Base-by-base conservation (phyloP, 1,284 basidiomycete genomes). In the Rhodotorula sp. region DNA sequence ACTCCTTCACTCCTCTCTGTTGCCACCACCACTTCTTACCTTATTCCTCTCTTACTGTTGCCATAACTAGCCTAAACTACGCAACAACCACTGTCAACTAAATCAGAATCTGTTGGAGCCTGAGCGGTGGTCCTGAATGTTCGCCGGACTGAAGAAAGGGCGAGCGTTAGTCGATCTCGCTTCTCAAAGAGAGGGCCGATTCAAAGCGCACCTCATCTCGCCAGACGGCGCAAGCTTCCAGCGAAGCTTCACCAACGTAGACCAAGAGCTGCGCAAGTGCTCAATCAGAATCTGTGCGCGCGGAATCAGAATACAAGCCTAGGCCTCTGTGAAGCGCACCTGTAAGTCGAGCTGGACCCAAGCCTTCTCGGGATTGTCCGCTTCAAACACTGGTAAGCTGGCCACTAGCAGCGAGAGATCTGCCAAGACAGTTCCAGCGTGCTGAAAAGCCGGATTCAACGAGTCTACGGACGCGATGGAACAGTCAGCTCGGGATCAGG, bases 321-420 rank as follows among this genome's bases (percentile, higher is more conserved):
- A 16, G 26, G 16, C 43, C 2, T 7, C 0, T 23, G 23, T 18
- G 7, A 26, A 15, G 16, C 46, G 57, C 62, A 64, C 62, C 21
- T 64, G 49, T 1, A 64, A 23, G 18, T 73, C 62, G 14, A 73
- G 65, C 23, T 57, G 61, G 8, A 69, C 71, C 39, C 56, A 69
- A 1, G 60, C 65, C 18, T 46, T n/a, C 5, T 49, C 56, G 0
- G 21, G 51, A 14, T 12, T 26, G 3, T n/a, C 29, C 31, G 48
- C 29, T 0, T 49, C 68, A 1, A 51, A 47, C n/a, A 62, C 58
- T 3, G 29, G 14, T 23, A 62, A 61, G 8, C 31, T 15, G 5
- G 26, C 65, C 16, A 69, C 62, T 23, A 67, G 68, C 0, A 52
- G 43, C 0, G 18, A 3, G 3, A 72, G 59, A 21, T 69, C 31